phyloP scores from a whole-genome alignment of 768 basidiomycete species.

The Strobilomyces echinocephalus region DNA sequence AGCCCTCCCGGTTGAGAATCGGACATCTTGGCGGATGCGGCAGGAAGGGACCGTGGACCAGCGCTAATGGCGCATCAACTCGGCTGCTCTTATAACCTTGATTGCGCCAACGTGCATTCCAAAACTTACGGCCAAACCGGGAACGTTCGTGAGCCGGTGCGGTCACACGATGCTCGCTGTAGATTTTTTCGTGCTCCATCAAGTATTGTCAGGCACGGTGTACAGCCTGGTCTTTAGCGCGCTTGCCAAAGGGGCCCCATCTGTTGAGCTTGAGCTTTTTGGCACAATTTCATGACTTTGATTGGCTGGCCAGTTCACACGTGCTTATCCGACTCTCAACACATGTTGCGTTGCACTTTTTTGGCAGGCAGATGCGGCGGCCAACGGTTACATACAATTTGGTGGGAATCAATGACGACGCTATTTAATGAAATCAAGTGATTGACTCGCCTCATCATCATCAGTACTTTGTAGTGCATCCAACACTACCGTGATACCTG shows the following conservation, averaged over 20 bases:
- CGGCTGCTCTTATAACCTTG: conserved; percentile 6
- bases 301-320: no score
- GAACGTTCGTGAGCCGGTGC: conserved; percentile 20
- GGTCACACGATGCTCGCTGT: background rate
- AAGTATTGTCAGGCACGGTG: background rate
- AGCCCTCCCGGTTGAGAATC: conserved; percentile 20
- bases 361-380: no score
- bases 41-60: background rate
- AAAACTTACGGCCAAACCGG: background rate
- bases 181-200: background rate
- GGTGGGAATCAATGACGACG: background rate
- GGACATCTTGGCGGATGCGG: conserved; percentile 14
- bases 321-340: no score
- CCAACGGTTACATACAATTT: no score
- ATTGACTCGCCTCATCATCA: background rate
- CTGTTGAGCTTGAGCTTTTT: background rate
- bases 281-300: no score
- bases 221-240: background rate
- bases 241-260: no score
- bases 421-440: background rate
- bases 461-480: no score
- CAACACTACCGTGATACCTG: no score
- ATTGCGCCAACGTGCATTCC: background rate
- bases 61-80: background rate
- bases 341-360: no score